These are phyloP conservation scores for Stephania yunnanensis DNA, from an alignment of 164 flowering plant genomes.

Conservation along the genomic window DNA sequence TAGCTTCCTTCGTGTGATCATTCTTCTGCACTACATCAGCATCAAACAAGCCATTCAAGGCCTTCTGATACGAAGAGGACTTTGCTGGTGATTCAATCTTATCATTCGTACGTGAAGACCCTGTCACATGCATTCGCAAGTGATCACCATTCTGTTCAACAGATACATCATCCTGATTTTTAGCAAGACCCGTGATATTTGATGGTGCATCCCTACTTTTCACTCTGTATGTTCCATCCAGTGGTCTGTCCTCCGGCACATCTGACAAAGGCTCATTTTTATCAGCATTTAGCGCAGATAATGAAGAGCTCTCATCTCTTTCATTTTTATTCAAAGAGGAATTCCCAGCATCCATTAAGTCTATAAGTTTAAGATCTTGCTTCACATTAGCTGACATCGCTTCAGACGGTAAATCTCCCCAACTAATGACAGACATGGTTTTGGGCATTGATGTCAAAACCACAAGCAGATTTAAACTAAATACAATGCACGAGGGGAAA, in stretches of 20 bases:
- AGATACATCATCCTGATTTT: conserved; percentile 7
- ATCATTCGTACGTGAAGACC: conserved; percentile 21
- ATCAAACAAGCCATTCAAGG: conserved; percentile 25
- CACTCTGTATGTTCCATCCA: conserved; percentile 25
- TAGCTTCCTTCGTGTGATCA: conserved; percentile 28
- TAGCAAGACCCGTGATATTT: conserved; percentile 17
- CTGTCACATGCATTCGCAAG: not conserved
- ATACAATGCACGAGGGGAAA: conserved; percentile 75
- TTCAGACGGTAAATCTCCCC: conserved; percentile 43
- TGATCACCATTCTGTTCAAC: not conserved
- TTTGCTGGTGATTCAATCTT: conserved; percentile 19
- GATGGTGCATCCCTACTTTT: conserved; percentile 14
- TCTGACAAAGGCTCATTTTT: conserved; percentile 21
- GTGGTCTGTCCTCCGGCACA: conserved; percentile 39
- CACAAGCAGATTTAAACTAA: conserved; percentile 62
- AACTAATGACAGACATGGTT: conserved; percentile 42
- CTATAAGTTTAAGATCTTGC: conserved; percentile 23
- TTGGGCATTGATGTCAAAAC: conserved; percentile 60
- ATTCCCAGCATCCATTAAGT: conserved; percentile 20
- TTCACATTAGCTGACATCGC: conserved; percentile 14
- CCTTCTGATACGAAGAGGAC: conserved; percentile 28
- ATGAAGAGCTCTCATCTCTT: conserved; percentile 26
- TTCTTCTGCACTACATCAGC: conserved; percentile 29
- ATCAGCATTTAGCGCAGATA: conserved; percentile 18
- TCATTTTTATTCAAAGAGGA: conserved; percentile 16